Evolutionary conservation across 176 grass and related monocot genomes (phyloP), one percentile per base, ranked within the genome.

Genomic region (Puya raimondii): DNA sequence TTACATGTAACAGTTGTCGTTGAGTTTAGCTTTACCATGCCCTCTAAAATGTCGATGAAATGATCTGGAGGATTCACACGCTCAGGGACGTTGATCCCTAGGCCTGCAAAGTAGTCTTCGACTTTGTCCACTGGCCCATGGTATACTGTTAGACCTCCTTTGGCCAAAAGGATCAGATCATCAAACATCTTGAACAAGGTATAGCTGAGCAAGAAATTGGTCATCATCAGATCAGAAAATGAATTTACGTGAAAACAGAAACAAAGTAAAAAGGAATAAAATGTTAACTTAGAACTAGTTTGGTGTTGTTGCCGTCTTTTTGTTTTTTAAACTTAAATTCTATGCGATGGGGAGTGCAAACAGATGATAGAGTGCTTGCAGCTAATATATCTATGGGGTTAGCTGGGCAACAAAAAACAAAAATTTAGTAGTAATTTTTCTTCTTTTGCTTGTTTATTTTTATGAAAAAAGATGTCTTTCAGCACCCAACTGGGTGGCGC

Each of bases 11-110:
- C 49, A 74, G 67, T 51, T 26, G 58, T 71, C 57, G 70, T 87
- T 74, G 86, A 71, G 72, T 68, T 68, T 74, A 53, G 69, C 61
- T 82, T 87, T 65, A 68, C 53, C 77, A 87, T 91, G 49, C 79
- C 79, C 72, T 91, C 85, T 74, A 91, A 84, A 68, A 91, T 91
- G 76, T 91, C 88, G 77, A 91, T 91, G 21, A 79, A 91, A 81
- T 91, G 74, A 50, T 91, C 88, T 65, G 88, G 88, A 80, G 88
- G 88, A 85, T 91, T 91, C 59, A 82, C 81, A 50, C 82, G 85
- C 2, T 72, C 85, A 85, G 85, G 88, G 16, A 87, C 85, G 57
- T 75, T 70, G 53, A 91, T 78, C 53, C 76, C 88, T 80, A 87
- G 72, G 66, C 82, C 75, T 80, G 82, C 29, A 48, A 91, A 91